phyloP scores from a whole-genome alignment of 2,329 filamentous ascomycete species.

The Alternaria brassicicola region DNA sequence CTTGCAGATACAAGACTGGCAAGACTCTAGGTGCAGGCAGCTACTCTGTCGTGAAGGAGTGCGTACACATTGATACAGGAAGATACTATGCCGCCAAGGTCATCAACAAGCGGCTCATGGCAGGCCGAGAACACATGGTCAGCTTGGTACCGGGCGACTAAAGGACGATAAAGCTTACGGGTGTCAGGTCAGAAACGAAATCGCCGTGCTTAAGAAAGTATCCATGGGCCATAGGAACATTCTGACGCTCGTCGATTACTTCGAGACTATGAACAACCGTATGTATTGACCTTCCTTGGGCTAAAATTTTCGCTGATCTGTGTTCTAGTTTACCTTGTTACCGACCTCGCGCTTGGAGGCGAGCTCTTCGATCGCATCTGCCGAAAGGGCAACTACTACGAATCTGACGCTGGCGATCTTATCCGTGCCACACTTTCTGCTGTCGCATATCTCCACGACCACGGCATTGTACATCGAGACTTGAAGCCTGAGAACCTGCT shows the following conservation, averaged over 20 bases:
- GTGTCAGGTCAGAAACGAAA: slow-evolving; percentile 90
- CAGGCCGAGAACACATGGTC: slow-evolving; percentile 97
- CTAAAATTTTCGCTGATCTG: slow-evolving; percentile 12
- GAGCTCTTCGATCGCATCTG: slow-evolving; percentile 99
- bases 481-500: slow-evolving; percentile 97
- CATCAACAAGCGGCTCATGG: slow-evolving; percentile 98
- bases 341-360: slow-evolving; percentile 92
- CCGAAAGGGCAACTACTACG: slow-evolving; percentile 97
- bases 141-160: slow-evolving; percentile 13
- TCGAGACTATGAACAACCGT: slow-evolving; percentile 99
- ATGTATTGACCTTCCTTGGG: slow-evolving; percentile 33
- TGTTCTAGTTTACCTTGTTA: slow-evolving; percentile 82
- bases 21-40: slow-evolving; percentile 97
- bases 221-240: slow-evolving; percentile 99
- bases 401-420: slow-evolving; percentile 93
- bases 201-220: slow-evolving; percentile 95
- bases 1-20: slow-evolving; percentile 97
- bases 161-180: slow-evolving; percentile 13
- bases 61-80: slow-evolving; percentile 96
- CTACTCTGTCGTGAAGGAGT: slow-evolving; percentile 98
- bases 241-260: slow-evolving; percentile 96
- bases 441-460: slow-evolving; percentile 98
- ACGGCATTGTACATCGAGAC: slow-evolving; percentile 97
- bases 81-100: slow-evolving; percentile 99
- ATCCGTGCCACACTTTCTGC: slow-evolving; percentile 94